Evolutionary conservation across 352 stramenopile genomes (phyloP).

Genomic region (Peronospora destructor): DNA sequence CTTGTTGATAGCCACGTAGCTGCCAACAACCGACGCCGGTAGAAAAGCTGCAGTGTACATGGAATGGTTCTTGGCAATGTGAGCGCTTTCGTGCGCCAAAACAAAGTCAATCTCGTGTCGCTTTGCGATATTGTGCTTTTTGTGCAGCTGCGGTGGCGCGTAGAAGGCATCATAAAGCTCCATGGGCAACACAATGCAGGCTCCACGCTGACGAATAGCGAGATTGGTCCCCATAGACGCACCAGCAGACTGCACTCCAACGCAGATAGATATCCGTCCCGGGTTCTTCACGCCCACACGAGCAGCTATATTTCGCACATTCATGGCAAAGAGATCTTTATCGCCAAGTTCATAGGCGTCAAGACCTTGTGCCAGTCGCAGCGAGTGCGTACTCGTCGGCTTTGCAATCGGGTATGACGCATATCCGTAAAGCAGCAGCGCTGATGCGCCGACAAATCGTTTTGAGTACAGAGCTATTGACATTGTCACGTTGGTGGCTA

Average conservation of each 20-base stretch:
- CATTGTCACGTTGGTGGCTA: slow-evolving; percentile 18
- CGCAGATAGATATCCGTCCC: slow-evolving; percentile 55
- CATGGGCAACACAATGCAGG: slow-evolving; percentile 64
- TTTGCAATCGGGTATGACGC: slow-evolving; percentile 46
- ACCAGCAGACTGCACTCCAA: slow-evolving; percentile 53
- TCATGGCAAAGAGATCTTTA: slow-evolving; percentile 52
- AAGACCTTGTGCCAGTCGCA: slow-evolving; percentile 48
- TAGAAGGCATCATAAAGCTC: slow-evolving; percentile 82
- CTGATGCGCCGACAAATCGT: slow-evolving; percentile 25
- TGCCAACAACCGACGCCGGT: slow-evolving; percentile 51
- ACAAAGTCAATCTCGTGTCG: slow-evolving; percentile 80
- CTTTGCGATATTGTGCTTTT: slow-evolving; percentile 50
- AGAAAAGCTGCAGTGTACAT: slow-evolving; percentile 56
- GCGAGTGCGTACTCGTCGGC: slow-evolving; percentile 52
- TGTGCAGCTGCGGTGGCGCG: slow-evolving; percentile 36
- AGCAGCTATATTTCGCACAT: slow-evolving; percentile 53
- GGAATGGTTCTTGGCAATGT: slow-evolving; percentile 79
- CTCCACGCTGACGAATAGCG: slow-evolving; percentile 43
- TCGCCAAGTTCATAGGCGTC: slow-evolving; percentile 50
- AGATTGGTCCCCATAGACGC: slow-evolving; percentile 61
- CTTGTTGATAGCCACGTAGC: slow-evolving; percentile 46
- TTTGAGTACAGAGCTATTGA: slow-evolving; percentile 27
- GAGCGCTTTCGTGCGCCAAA: slow-evolving; percentile 69
- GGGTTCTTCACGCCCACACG: slow-evolving; percentile 61
- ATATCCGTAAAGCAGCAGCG: slow-evolving; percentile 27